Evolutionary conservation across 805 yeast genomes (phyloP).

Genomic region (Ogataea corticis): DNA sequence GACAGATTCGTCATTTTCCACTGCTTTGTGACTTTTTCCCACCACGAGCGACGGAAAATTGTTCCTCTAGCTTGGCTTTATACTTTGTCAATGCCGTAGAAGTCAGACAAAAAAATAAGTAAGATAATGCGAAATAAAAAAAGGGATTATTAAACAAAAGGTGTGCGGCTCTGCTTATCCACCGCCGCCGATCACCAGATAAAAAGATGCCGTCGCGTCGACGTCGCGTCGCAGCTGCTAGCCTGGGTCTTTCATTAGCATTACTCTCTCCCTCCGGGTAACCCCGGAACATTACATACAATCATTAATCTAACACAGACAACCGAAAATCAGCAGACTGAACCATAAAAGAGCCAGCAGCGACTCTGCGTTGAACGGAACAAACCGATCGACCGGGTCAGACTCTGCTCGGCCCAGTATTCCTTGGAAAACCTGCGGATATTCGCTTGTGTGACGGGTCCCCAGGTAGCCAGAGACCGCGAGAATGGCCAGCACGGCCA

Average conservation of each 20-base stretch:
- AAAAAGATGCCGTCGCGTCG: no score
- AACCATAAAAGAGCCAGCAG: constrained; percentile 9
- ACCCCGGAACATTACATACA: background rate
- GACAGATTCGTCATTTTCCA: constrained; percentile 4
- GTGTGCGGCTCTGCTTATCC: background rate
- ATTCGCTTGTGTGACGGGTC: background rate
- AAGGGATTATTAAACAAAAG: no score
- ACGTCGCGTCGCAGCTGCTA: no score
- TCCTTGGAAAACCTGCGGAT: background rate
- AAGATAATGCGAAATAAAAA: background rate
- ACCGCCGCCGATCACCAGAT: background rate
- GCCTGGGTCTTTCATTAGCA: background rate
- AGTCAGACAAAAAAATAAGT: background rate
- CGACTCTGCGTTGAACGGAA: constrained; percentile 17
- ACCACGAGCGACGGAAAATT: background rate
- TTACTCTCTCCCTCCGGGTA: no score
- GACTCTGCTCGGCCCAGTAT: constrained; percentile 7
- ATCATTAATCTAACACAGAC: constrained; percentile 8
- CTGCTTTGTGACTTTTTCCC: background rate
- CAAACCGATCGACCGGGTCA: constrained; percentile 14
- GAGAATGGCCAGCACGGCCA: background rate
- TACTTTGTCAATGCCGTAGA: background rate
- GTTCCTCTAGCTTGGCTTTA: background rate
- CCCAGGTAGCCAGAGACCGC: background rate
- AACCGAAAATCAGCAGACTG: constrained; percentile 7